Conservation (phyloP, 139 green algal genomes). For the Tetraselmis striata region DNA sequence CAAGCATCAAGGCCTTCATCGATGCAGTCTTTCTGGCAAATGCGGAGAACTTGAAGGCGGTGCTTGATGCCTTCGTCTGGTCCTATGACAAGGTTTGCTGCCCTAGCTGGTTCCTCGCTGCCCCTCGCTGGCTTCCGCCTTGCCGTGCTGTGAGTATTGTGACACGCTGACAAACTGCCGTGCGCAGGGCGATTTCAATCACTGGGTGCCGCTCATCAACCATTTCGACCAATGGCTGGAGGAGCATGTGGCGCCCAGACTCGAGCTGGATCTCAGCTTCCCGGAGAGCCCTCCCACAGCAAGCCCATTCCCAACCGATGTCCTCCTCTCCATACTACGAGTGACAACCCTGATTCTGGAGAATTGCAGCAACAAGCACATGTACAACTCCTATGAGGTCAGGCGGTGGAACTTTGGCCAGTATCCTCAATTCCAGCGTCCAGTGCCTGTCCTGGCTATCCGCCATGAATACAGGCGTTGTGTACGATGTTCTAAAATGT, state of each 20-base stretch:
- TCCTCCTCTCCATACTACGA: constrained; percentile 57
- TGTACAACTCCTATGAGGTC: constrained; percentile 86
- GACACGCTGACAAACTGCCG: not conserved
- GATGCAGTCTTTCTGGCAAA: constrained; percentile 35
- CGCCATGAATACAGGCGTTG: too few relatives aligned
- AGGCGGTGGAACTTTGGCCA: too few relatives aligned
- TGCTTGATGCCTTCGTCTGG: constrained; percentile 64
- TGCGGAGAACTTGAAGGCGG: constrained; percentile 29
- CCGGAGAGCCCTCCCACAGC: not conserved
- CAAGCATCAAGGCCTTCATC: constrained; percentile 42
- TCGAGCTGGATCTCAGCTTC: constrained; percentile 56
- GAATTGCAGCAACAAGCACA: constrained; percentile 85
- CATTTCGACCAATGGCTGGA: constrained; percentile 78
- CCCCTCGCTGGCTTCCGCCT: not conserved
- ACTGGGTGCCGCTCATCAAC: constrained; percentile 85
- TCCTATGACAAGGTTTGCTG: constrained; percentile 61
- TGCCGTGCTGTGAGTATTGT: not conserved
- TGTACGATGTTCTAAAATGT: too few relatives aligned
- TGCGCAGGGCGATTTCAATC: constrained; percentile 79
- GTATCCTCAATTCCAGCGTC: too few relatives aligned
- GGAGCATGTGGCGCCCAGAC: constrained; percentile 36
- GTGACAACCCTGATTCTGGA: constrained; percentile 73
- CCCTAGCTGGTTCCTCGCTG: not conserved
- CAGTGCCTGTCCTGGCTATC: too few relatives aligned
- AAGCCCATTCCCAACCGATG: constrained; percentile 48